These are phyloP conservation scores for Verticillium zaregamsianum DNA, from an alignment of 2,329 filamentous ascomycete genomes.

Conservation along the genomic window DNA sequence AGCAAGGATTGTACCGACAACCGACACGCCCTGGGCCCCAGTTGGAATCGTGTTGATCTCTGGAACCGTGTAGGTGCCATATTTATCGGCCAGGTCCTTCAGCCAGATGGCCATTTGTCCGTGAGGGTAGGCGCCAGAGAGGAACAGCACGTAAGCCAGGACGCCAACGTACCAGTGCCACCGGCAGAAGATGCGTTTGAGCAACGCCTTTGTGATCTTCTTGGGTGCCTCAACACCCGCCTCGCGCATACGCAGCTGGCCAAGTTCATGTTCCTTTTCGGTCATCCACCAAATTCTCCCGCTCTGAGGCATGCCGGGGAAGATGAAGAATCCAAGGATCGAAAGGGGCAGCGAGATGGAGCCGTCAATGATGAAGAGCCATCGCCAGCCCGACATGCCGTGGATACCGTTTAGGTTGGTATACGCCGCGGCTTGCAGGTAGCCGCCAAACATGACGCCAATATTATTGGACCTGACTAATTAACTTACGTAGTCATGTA, in stretches of 20 bases:
- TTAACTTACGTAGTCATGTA: constrained; percentile 14
- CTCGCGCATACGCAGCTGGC: constrained; percentile 22
- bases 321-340: constrained; percentile 43
- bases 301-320: constrained; percentile 33
- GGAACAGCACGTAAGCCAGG: constrained; percentile 16
- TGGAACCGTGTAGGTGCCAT: constrained; percentile 14
- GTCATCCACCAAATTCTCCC: constrained; percentile 30
- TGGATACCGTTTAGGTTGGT: constrained; percentile 41
- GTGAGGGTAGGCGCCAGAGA: constrained; percentile 11
- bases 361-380: constrained; percentile 53
- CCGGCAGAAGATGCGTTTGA: constrained; percentile 17
- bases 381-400: constrained; percentile 45
- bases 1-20: constrained; percentile 18
- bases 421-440: constrained; percentile 37
- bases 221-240: constrained; percentile 13
- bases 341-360: constrained; percentile 50
- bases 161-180: constrained; percentile 21
- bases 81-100: constrained; percentile 11
- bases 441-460: constrained; percentile 21
- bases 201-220: constrained; percentile 17
- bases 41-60: constrained; percentile 18
- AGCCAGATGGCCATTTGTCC: constrained; percentile 16
- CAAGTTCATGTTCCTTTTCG: constrained; percentile 24
- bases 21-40: constrained; percentile 20
- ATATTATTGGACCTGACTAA: constrained; percentile 14